Base-by-base conservation (phyloP, 768 basidiomycete species). In the Chalciporus chontae region DNA sequence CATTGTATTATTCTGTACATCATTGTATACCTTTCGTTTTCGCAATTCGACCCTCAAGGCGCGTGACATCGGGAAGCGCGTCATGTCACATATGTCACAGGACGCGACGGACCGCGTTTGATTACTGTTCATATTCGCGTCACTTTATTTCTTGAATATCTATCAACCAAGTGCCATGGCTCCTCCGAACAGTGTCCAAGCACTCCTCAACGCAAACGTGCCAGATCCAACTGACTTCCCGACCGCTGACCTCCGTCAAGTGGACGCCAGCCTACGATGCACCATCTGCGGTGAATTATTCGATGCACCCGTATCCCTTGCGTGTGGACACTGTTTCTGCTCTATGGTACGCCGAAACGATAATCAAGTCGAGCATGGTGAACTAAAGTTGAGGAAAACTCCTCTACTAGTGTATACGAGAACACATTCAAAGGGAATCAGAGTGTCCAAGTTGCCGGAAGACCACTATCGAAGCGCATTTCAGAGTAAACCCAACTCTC, bases 241-340 rank as follows among this genome's bases (percentile, higher is more conserved):
- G 0, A 63, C 63, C 3, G 73, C 79, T 13, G 79, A 80, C n/a
- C 70, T 93, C 11, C 74, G 78, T 21, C 69, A 71, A 24, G 65
- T 92, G 15, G 90, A 93, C 56, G 64, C 75, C 17, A 75, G 84
- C 9, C 69, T 87, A 51, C 76, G 86, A 14, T 93, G 90, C 58
- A 75, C 77, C 23, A 90, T 93, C 47, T 93, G 90, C 62, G 74
- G 82, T 34, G 87, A 90, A 51, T 73, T 84, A 29, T 87, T 80
- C 59, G 78, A 78, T 45, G 88, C 77, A 0, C 90, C 90, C 5
- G 83, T 92, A 23, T 80, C 80, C 3, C 75, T 92, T 4, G 65
- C 65, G 5, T 92, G 90, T 61, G 90, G 88, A 1, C 90, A 93
- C 59, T 84, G 81, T 42, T 93, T 91, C 63, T 92, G 90, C 69